Evolutionary conservation across 75 land plant species (phyloP).

Genomic region (Adiantum capillusveneris): DNA sequence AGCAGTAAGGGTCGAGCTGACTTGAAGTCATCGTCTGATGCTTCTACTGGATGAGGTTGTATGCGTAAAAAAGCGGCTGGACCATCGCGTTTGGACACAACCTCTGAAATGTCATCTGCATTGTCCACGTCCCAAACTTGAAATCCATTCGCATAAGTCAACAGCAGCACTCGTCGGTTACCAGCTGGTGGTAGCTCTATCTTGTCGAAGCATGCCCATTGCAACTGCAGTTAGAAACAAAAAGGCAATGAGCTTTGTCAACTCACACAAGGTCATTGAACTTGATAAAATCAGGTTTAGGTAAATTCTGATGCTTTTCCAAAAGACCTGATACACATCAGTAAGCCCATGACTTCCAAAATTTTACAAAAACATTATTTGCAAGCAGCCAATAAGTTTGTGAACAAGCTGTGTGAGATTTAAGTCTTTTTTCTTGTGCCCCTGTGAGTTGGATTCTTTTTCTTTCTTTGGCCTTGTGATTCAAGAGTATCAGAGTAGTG

Average conservation of each 20-base stretch:
- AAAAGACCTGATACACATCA: too few relatives aligned
- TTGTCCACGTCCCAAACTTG: constrained; percentile 95
- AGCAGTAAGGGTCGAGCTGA: constrained; percentile 58
- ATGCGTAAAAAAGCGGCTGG: constrained; percentile 79
- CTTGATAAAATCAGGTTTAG: too few relatives aligned
- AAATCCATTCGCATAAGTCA: constrained; percentile 74
- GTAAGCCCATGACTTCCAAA: too few relatives aligned
- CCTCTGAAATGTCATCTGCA: constrained; percentile 58
- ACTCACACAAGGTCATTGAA: too few relatives aligned
- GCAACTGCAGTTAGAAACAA: constrained; percentile 45
- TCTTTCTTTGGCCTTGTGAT: too few relatives aligned
- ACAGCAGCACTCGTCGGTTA: constrained; percentile 50
- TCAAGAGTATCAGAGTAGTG: too few relatives aligned
- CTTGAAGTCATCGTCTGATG: constrained; percentile 29
- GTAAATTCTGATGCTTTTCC: too few relatives aligned
- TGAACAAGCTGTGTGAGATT: too few relatives aligned
- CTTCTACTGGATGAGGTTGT: constrained; percentile 52
- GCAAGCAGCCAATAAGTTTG: too few relatives aligned
- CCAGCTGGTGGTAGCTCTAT: constrained; percentile 49
- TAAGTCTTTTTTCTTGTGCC: too few relatives aligned
- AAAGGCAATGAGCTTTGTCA: neutral
- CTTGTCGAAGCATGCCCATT: constrained; percentile 88
- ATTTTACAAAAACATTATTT: too few relatives aligned
- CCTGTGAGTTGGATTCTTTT: too few relatives aligned
- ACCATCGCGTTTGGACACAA: constrained; percentile 78